phyloP scores from a whole-genome alignment of 2,329 filamentous ascomycete genomes.

The Fusarium sp. region DNA sequence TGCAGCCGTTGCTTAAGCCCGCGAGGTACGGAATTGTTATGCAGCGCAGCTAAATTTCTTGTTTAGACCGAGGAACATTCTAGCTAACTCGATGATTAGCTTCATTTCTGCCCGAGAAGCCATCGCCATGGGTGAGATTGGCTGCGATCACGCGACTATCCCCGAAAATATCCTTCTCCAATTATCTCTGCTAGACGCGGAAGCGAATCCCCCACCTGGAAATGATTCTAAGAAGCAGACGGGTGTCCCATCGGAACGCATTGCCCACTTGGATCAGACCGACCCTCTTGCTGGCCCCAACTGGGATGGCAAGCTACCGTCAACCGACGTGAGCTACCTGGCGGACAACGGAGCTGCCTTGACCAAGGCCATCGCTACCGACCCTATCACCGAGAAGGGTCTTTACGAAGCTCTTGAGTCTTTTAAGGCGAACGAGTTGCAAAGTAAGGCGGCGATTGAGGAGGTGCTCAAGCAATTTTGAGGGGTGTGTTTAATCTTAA shows the following conservation, averaged over 20 bases:
- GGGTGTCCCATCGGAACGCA: neutral
- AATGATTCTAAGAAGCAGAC: accelerated
- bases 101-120: conserved; percentile 10
- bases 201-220: neutral
- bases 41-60: no score
- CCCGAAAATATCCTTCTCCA: conserved; percentile 7
- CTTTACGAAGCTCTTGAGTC: conserved; percentile 7
- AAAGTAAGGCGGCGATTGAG: conserved; percentile 3
- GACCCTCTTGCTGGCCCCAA: neutral
- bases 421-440: neutral
- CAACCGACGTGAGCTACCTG: conserved; percentile 4
- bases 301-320: neutral
- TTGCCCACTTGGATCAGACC: neutral
- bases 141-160: conserved; percentile 11
- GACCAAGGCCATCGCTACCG: neutral
- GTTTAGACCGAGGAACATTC: accelerated
- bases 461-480: conserved; percentile 1
- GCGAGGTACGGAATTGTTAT: neutral
- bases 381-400: neutral
- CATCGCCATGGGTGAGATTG: conserved; percentile 12
- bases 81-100: neutral
- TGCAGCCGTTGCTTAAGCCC: conserved; percentile 7
- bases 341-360: neutral
- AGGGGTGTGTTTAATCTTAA: accelerated
- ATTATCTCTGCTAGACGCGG: neutral